Evolutionary conservation across 257 asterid species (phyloP).

Genomic region (Nicotiana tabacum): DNA sequence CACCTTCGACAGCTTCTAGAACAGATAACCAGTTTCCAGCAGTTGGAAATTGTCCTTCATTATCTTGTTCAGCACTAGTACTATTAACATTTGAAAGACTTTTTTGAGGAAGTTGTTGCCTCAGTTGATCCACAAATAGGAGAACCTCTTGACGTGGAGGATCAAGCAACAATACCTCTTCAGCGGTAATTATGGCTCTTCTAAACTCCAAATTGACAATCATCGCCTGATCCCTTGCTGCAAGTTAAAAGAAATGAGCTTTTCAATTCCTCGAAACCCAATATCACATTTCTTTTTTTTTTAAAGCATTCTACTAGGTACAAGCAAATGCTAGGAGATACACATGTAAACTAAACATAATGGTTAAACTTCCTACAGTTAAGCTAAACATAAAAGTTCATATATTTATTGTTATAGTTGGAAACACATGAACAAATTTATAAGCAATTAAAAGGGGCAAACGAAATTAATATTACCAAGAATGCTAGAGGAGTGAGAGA

Average conservation of each 20-base stretch:
- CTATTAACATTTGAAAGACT: constrained; percentile 26
- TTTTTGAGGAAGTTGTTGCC: constrained; percentile 64
- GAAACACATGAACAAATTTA: background rate
- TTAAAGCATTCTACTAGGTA: background rate
- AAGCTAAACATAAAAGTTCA: background rate
- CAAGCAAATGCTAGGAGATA: background rate
- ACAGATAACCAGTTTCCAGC: constrained; percentile 53
- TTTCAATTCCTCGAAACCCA: background rate
- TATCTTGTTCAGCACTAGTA: constrained; percentile 34
- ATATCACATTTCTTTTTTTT: background rate
- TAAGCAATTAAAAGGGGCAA: background rate
- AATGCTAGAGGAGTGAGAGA: constrained; percentile 89
- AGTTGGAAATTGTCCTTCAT: constrained; percentile 45
- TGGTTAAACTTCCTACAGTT: background rate
- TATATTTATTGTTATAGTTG: background rate
- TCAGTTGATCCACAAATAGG: constrained; percentile 96
- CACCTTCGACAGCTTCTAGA: constrained; percentile 67
- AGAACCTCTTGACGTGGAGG: constrained; percentile 95
- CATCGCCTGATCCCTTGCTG: constrained; percentile 99
- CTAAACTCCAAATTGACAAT: constrained; percentile 88
- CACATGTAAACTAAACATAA: background rate
- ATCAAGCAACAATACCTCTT: constrained; percentile 88
- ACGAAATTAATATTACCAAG: constrained; percentile 42
- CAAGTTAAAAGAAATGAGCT: constrained; percentile 9
- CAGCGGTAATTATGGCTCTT: constrained; percentile 93